Evolutionary conservation across 1,139 yeast species (phyloP).

Genomic region (Yamadazyma dendronema): DNA sequence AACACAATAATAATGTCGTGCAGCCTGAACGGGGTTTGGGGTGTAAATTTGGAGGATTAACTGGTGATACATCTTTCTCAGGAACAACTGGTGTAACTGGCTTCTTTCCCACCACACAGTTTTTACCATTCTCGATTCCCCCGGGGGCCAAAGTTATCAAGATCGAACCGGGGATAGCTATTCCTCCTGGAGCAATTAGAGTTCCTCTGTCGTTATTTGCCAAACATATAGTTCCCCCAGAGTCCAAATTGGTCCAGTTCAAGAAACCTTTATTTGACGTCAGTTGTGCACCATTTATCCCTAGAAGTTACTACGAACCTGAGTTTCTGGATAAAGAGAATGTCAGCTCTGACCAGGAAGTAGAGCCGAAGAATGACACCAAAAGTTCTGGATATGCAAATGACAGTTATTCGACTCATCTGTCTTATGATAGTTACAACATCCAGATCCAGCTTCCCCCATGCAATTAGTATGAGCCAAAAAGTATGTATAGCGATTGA

Average conservation of each 20-base stretch:
- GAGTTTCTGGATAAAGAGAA: not conserved
- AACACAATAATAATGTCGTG: no score
- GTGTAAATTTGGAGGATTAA: no score
- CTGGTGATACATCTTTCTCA: no score
- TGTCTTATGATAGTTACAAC: constrained; percentile 16
- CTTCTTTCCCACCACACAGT: no score
- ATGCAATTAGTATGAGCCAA: not conserved
- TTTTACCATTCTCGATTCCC: constrained; percentile 6
- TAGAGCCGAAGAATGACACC: not conserved
- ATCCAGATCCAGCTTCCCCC: constrained; percentile 22
- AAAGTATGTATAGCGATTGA: no score
- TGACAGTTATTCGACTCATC: not conserved
- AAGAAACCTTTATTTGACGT: no score
- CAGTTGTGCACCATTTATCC: no score
- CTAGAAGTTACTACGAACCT: no score
- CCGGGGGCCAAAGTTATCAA: constrained; percentile 18
- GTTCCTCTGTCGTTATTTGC: constrained; percentile 3
- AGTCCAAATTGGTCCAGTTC: no score
- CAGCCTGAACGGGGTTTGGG: no score
- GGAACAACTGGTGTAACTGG: no score
- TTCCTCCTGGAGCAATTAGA: constrained; percentile 26
- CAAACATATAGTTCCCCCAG: no score
- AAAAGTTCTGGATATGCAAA: not conserved
- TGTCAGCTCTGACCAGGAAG: not conserved
- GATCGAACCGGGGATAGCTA: constrained; percentile 22